phyloP scores from a whole-genome alignment of 768 basidiomycete genomes.

The Agrocybe pediades region DNA sequence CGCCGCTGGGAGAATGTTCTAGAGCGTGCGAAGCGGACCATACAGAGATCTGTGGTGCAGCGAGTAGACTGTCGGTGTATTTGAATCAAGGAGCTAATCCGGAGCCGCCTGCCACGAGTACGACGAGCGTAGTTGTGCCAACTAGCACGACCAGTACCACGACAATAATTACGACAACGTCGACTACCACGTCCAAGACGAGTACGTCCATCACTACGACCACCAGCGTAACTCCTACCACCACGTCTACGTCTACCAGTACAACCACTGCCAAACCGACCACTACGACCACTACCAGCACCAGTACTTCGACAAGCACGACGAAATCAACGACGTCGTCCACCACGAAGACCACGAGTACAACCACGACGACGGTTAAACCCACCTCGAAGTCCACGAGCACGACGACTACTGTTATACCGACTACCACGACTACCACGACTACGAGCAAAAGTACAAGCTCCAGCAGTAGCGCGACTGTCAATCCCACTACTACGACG shows the following conservation, averaged over 20 bases:
- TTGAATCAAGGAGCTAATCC: neutral
- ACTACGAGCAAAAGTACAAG: neutral
- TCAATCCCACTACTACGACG: too few relatives aligned
- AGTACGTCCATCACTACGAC: neutral
- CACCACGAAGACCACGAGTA: too few relatives aligned
- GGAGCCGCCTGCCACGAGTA: neutral
- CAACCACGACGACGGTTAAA: too few relatives aligned
- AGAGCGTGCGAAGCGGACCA: conserved; percentile 14
- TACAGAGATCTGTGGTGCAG: conserved; percentile 19
- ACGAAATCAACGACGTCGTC: neutral
- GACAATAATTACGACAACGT: neutral
- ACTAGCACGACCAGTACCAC: conserved; percentile 1
- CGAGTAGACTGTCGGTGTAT: conserved; percentile 16
- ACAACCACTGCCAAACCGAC: neutral
- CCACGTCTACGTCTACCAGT: neutral
- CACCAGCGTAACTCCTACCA: neutral
- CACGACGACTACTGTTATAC: too few relatives aligned
- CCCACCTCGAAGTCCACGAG: too few relatives aligned
- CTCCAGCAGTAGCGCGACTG: too few relatives aligned
- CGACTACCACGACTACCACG: neutral
- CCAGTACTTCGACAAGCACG: neutral
- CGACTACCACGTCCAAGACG: neutral
- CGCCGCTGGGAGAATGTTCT: conserved; percentile 13
- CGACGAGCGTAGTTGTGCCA: neutral
- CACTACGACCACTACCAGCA: neutral